These are phyloP conservation scores for Cercospora citrullina DNA, from an alignment of 2,329 filamentous ascomycete species.

Conservation along the genomic window DNA sequence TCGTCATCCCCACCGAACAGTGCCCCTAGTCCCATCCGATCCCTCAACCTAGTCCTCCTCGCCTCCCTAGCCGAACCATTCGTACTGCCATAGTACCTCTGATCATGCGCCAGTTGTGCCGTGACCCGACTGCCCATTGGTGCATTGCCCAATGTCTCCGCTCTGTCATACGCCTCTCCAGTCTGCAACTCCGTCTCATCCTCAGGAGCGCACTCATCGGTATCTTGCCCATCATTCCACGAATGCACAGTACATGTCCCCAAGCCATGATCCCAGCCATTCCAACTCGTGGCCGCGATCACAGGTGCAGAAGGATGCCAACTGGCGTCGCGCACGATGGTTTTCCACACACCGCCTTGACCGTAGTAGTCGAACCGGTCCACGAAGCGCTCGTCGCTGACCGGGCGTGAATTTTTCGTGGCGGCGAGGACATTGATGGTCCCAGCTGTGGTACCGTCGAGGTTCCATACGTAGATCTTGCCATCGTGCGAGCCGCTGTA, in stretches of 20 bases:
- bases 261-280: conserved; percentile 69
- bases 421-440: conserved; percentile 73
- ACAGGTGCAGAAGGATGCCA: conserved; percentile 87
- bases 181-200: conserved; percentile 22
- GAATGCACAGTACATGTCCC: conserved; percentile 78
- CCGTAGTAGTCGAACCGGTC: conserved; percentile 60
- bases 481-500: conserved; percentile 91
- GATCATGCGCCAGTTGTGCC: conserved; percentile 55
- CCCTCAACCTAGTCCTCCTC: conserved; percentile 27
- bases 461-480: conserved; percentile 86
- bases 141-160: conserved; percentile 30
- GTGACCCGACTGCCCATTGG: conserved; percentile 62
- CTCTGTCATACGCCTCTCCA: conserved; percentile 37
- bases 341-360: conserved; percentile 64
- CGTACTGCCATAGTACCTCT: conserved; percentile 43
- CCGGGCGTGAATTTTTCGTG: conserved; percentile 63
- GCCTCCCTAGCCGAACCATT: neutral
- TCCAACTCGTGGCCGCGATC: conserved; percentile 83
- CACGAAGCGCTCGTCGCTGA: conserved; percentile 53
- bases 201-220: conserved; percentile 58
- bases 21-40: conserved; percentile 32
- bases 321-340: conserved; percentile 81
- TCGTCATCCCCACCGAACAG: conserved; percentile 32
- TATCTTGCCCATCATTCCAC: conserved; percentile 65
- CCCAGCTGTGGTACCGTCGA: conserved; percentile 80